phyloP scores from a whole-genome alignment of 257 asterid genomes.

The Rauvolfia tetraphylla region DNA sequence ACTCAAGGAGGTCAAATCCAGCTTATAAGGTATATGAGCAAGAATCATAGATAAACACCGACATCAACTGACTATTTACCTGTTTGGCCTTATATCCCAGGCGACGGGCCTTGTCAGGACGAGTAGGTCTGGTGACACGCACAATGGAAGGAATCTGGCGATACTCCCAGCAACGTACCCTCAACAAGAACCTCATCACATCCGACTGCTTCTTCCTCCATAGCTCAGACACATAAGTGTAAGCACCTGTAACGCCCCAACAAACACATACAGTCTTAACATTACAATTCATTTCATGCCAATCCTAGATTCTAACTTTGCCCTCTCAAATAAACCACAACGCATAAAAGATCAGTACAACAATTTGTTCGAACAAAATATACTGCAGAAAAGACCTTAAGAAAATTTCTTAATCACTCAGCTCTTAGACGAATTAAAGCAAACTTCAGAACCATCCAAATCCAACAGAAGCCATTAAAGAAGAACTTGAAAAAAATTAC shows the following conservation, averaged over 20 bases:
- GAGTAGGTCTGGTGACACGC: slow-evolving; percentile 24
- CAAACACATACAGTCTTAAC: not conserved
- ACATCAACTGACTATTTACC: not conserved
- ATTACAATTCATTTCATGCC: not conserved
- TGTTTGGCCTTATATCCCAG: slow-evolving; percentile 27
- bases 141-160: slow-evolving; percentile 31
- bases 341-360: too few relatives aligned
- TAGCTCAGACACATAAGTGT: slow-evolving; percentile 21
- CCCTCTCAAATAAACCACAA: too few relatives aligned
- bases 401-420: too few relatives aligned
- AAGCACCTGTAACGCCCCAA: slow-evolving; percentile 13
- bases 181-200: slow-evolving; percentile 24
- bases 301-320: too few relatives aligned
- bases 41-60: not conserved
- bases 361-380: too few relatives aligned
- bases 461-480: too few relatives aligned
- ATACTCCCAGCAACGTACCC: slow-evolving; percentile 30
- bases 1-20: too few relatives aligned
- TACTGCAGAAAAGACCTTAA: too few relatives aligned
- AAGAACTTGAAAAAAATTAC: too few relatives aligned
- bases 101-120: slow-evolving; percentile 32
- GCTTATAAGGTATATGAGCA: too few relatives aligned
- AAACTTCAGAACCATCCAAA: too few relatives aligned
- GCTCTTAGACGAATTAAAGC: too few relatives aligned
- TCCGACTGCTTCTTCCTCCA: slow-evolving; percentile 30